A percentile compares a stretch with the other conserved stretches of the same genome.
These are phyloP conservation scores for Celoporthe dispersa DNA, from an alignment of 2,329 filamentous ascomycete genomes.

Conservation along the genomic window DNA sequence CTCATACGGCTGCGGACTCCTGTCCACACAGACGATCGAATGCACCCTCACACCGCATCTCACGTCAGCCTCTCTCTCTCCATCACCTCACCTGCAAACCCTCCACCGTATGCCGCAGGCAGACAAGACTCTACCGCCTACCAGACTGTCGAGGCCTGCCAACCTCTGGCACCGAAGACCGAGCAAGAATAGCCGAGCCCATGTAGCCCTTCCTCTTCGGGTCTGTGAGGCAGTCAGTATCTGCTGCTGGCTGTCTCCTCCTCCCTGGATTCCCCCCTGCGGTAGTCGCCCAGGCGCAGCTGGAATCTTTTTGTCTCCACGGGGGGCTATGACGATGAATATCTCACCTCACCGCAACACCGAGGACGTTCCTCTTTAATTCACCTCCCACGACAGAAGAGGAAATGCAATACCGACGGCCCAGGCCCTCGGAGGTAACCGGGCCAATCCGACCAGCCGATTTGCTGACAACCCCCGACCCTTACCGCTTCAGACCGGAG, in stretches of 20 bases:
- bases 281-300: background rate
- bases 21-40: slow-evolving; percentile 17
- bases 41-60: slow-evolving; percentile 16
- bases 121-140: background rate
- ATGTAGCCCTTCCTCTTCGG: background rate
- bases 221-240: too few relatives aligned
- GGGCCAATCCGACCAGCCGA: background rate
- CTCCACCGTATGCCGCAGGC: background rate
- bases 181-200: background rate
- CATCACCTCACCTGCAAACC: slow-evolving; percentile 14
- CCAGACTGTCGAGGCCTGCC: background rate
- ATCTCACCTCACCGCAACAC: slow-evolving; percentile 12
- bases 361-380: background rate
- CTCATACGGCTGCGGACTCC: slow-evolving; percentile 23
- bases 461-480: slow-evolving; percentile 12
- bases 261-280: too few relatives aligned
- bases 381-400: background rate
- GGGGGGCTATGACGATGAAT: background rate
- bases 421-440: background rate
- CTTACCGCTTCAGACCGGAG: background rate
- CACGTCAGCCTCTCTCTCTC: slow-evolving; percentile 28
- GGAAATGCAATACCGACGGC: background rate
- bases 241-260: too few relatives aligned
- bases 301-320: background rate
- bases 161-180: background rate